phyloP scores from a whole-genome alignment of 495 filamentous ascomycete species.

The Podospora didyma region DNA sequence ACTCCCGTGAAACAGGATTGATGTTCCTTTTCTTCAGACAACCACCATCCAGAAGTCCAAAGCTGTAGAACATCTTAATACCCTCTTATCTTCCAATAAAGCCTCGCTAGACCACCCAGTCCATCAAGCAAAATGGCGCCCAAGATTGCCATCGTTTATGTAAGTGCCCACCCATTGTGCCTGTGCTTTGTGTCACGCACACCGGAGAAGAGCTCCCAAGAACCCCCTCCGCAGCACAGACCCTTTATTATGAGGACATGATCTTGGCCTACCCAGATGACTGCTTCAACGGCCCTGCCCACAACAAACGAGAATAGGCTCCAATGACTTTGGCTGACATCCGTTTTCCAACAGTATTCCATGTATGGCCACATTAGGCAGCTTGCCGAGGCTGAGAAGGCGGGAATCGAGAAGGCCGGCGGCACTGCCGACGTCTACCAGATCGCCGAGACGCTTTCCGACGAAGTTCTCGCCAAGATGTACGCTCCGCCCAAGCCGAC shows the following conservation, averaged over 20 bases:
- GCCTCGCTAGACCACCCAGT: constrained; percentile 5
- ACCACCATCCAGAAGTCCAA: background rate
- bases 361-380: constrained; percentile 88
- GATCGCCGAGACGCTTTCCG: constrained; percentile 78
- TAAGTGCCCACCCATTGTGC: constrained; percentile 41
- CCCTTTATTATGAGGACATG: too few species aligned
- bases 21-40: background rate
- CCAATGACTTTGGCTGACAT: background rate
- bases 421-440: constrained; percentile 77
- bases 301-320: too few species aligned
- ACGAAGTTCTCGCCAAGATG: constrained; percentile 80
- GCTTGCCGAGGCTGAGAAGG: constrained; percentile 86
- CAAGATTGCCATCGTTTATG: constrained; percentile 86
- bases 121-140: constrained; percentile 67
- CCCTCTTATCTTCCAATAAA: too few species aligned
- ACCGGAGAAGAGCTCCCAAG: background rate
- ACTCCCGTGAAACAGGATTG: too few species aligned
- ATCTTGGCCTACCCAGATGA: too few species aligned
- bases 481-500: constrained; percentile 74
- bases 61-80: background rate
- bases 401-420: constrained; percentile 84
- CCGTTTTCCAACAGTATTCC: constrained; percentile 64
- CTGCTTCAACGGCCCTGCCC: too few species aligned
- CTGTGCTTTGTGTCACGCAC: background rate
- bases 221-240: background rate